Evolutionary conservation across 495 filamentous ascomycete species (phyloP).

Genomic region (Apodospora peruviana): DNA sequence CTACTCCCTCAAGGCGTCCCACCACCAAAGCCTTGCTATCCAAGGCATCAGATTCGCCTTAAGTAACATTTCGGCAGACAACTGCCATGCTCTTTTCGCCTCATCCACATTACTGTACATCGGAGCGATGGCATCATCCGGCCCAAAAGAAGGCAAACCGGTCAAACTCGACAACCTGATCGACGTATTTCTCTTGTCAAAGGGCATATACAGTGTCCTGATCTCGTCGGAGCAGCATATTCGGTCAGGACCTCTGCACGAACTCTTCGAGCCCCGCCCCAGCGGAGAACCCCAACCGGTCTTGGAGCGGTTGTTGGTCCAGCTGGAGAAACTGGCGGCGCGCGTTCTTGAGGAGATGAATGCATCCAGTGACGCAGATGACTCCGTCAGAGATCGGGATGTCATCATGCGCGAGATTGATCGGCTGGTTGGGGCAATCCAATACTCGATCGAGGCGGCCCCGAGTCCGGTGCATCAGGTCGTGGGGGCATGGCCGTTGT

Average conservation of each 20-base stretch:
- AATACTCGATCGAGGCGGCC: not conserved
- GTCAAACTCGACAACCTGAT: conserved; percentile 17
- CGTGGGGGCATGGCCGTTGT: conserved; percentile 20
- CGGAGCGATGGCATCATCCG: conserved; percentile 12
- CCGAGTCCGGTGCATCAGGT: conserved; percentile 16
- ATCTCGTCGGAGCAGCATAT: conserved; percentile 7
- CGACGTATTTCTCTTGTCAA: conserved; percentile 18
- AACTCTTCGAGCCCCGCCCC: conserved; percentile 1
- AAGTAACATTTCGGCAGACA: conserved; percentile 17
- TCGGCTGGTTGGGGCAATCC: conserved; percentile 4
- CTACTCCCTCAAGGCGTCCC: conserved; percentile 12
- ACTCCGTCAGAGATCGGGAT: not conserved
- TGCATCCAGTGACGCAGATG: no score
- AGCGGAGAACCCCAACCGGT: not conserved
- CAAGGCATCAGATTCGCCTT: conserved; percentile 15
- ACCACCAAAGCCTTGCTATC: conserved; percentile 22
- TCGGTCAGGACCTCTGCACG: conserved; percentile 12
- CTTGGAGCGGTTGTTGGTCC: conserved; percentile 4
- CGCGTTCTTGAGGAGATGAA: no score
- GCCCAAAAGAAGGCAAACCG: not conserved
- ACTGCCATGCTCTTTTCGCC: conserved; percentile 25
- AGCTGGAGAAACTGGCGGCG: conserved; percentile 10
- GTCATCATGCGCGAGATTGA: conserved; percentile 10
- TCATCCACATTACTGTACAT: conserved; percentile 21
- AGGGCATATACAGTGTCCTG: conserved; percentile 20